Evolutionary conservation across 2,329 filamentous ascomycete genomes (phyloP).

Genomic region (Colletotrichum sp.): DNA sequence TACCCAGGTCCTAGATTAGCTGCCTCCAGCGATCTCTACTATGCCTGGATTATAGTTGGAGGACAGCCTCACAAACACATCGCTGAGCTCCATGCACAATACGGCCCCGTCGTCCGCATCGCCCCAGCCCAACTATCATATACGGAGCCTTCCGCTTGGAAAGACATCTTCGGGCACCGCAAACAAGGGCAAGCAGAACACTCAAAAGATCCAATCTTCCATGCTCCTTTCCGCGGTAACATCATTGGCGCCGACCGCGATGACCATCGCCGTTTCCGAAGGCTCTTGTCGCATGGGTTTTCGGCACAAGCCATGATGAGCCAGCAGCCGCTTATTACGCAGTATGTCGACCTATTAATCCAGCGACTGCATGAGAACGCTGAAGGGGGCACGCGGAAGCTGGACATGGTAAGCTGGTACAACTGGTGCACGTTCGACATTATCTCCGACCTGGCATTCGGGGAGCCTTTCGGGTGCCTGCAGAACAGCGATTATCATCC

Average conservation of each 20-base stretch:
- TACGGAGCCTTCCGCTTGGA: background rate
- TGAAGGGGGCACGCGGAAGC: background rate
- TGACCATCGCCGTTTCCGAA: background rate
- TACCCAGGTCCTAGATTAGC: conserved; percentile 9
- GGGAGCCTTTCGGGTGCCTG: background rate
- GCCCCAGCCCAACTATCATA: background rate
- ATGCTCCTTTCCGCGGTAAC: background rate
- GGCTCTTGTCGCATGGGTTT: conserved; percentile 25
- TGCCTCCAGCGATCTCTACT: background rate
- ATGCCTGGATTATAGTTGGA: background rate
- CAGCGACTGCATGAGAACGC: conserved; percentile 33
- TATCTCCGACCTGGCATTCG: background rate
- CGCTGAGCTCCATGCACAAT: background rate
- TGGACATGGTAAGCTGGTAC: background rate
- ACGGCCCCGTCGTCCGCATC: conserved; percentile 7
- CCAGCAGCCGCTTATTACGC: conserved; percentile 32
- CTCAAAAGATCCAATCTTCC: background rate
- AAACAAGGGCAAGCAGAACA: background rate
- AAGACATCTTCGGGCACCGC: background rate
- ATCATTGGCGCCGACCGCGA: background rate
- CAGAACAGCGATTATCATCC: background rate
- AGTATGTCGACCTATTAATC: conserved; percentile 45
- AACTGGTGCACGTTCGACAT: background rate
- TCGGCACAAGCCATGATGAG: conserved; percentile 23
- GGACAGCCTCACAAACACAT: background rate